phyloP scores from a whole-genome alignment of 768 basidiomycete genomes.

The Tephrocybe sp. region DNA sequence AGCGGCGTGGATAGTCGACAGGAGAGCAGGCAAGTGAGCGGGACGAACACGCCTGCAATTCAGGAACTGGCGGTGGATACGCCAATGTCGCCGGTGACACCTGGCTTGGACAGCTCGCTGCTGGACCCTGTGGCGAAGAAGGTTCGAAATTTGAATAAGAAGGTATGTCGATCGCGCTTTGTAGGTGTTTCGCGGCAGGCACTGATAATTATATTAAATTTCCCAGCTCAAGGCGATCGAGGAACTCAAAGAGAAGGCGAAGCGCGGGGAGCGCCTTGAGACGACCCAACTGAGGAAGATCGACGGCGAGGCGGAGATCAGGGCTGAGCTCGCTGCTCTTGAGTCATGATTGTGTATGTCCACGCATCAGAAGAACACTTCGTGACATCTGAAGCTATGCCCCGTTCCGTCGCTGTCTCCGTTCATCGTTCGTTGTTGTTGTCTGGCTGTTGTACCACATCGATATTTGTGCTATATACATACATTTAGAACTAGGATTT shows the following conservation, averaged over 20 bases:
- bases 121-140: constrained; percentile 85
- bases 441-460: constrained; percentile 2
- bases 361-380: too few species aligned
- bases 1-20: constrained; percentile 34
- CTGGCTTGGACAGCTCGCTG: constrained; percentile 55
- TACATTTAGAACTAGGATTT: constrained; percentile 7
- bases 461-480: constrained; percentile 4
- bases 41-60: constrained; percentile 11
- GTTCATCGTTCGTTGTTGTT: background rate
- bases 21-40: constrained; percentile 21
- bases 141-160: constrained; percentile 92
- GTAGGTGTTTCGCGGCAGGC: too few species aligned
- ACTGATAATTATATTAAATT: background rate
- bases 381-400: background rate
- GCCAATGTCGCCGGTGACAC: constrained; percentile 48
- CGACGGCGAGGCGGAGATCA: constrained; percentile 83
- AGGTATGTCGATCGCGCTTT: constrained; percentile 49
- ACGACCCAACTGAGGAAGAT: constrained; percentile 97
- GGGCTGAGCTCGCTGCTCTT: constrained; percentile 61
- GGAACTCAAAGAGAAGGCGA: constrained; percentile 91
- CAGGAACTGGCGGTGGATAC: constrained; percentile 19
- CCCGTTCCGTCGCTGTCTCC: background rate
- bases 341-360: background rate
- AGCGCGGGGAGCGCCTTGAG: constrained; percentile 89
- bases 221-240: constrained; percentile 95